Evolutionary conservation across 805 yeast genomes (phyloP).

Genomic region (Millerozyma miso): DNA sequence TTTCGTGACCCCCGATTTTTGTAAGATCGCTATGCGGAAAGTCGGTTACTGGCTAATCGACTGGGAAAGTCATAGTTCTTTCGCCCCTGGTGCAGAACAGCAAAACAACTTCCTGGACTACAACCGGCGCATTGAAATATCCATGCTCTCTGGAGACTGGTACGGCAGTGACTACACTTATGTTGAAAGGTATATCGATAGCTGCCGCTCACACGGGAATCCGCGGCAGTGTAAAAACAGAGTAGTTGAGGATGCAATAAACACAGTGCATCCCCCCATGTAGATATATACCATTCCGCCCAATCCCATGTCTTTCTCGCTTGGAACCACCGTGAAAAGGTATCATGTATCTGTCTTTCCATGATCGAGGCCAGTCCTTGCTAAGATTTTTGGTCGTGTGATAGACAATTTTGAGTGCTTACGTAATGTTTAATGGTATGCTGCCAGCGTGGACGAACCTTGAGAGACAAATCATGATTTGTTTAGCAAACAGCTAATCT

Average conservation of each 20-base stretch:
- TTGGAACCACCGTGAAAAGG: too few relatives aligned
- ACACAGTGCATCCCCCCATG: constrained; percentile 35
- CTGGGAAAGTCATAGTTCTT: constrained; percentile 31
- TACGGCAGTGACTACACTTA: constrained; percentile 38
- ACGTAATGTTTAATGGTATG: background rate
- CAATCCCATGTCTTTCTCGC: too few relatives aligned
- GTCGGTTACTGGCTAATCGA: constrained; percentile 42
- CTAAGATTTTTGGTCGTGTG: background rate
- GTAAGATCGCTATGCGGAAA: constrained; percentile 35
- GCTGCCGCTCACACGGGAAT: constrained; percentile 14
- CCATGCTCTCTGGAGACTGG: constrained; percentile 40
- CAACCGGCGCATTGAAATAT: constrained; percentile 21
- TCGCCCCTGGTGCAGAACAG: constrained; percentile 4
- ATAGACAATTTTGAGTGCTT: background rate
- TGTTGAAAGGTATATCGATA: constrained; percentile 24
- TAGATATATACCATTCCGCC: constrained; percentile 8
- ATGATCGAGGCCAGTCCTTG: background rate
- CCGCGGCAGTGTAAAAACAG: constrained; percentile 32
- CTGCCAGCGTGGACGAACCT: background rate
- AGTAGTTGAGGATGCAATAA: constrained; percentile 34
- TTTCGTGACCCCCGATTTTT: constrained; percentile 35
- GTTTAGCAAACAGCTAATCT: background rate
- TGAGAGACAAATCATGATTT: background rate
- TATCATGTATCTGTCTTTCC: too few relatives aligned
- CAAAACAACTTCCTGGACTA: constrained; percentile 8